Evolutionary conservation across 23 red algal species (phyloP).

Genomic region (Gracilaria vermiculophylla): DNA sequence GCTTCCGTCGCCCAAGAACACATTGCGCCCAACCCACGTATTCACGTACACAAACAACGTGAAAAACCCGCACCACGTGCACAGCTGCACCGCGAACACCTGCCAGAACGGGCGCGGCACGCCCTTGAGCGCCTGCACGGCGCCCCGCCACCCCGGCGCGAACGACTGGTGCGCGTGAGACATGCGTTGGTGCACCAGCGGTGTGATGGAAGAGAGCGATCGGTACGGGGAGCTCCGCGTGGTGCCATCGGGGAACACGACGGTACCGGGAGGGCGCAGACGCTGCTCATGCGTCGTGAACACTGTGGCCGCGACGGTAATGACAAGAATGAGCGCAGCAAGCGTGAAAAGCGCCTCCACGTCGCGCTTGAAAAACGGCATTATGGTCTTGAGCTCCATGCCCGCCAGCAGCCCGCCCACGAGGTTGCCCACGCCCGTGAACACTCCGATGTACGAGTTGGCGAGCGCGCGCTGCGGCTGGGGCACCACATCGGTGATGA

Average conservation of each 20-base stretch:
- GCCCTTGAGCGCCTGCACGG: not conserved
- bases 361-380: conserved; percentile 49
- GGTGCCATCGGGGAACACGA: not conserved
- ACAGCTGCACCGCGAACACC: conserved; percentile 83
- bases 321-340: conserved; percentile 60
- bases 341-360: conserved; percentile 72
- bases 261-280: not conserved
- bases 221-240: not conserved
- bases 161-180: conserved; percentile 7
- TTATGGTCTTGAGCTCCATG: not conserved
- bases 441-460: conserved; percentile 78
- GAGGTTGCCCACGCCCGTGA: conserved; percentile 84
- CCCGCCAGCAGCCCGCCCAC: conserved; percentile 61
- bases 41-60: conserved; percentile 86
- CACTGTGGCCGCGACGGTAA: conserved; percentile 50
- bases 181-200: not conserved
- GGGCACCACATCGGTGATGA: conserved; percentile 79
- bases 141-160: conserved; percentile 5
- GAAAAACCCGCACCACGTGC: conserved; percentile 96
- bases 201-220: not conserved
- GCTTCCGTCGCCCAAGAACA: conserved; percentile 67
- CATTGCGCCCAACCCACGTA: conserved; percentile 90
- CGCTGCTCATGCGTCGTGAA: conserved; percentile 48
- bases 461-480: conserved; percentile 68
- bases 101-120: conserved; percentile 86